Evolutionary conservation across 768 basidiomycete genomes (phyloP), one percentile per base, ranked within the genome.

Genomic region (Calvatia gigantea): DNA sequence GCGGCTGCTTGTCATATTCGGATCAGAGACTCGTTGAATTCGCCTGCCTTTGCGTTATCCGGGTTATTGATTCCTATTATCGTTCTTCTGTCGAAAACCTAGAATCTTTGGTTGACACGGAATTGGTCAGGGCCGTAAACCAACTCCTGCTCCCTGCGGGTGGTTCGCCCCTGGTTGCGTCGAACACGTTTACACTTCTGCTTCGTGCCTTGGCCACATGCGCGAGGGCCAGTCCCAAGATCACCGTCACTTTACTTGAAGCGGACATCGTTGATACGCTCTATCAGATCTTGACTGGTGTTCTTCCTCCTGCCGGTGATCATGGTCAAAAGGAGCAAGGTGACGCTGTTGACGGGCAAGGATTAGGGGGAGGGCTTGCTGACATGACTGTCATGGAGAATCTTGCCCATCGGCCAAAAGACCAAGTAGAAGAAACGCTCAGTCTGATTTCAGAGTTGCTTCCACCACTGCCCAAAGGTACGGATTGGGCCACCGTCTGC

Each of bases 331-430:
- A 55, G 42, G 85, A 86, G 57, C 84, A 88, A 66, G 87, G 86
- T 4, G 78, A 76, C 59, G 78, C 81, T 0, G 69, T 61, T 6
- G 77, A 75, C 25, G 86, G 89, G 0, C 91, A 94, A 69, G 91
- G 91, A 9, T 72, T 94, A 1, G 90, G 91, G 27, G 92, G 91
- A 42, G 91, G 93, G 27, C 72, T 95, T 3, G 94, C 92, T 15
- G 95, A 98, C 67, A 94, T 98, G 92, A 89, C 93, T 6, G 93
- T 99, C 25, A 92, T 98, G 86, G 92, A 98, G 72, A 98, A 96
- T 68, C 75, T 99, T 42, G 94, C 94, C 0, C 94, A 98, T 69
- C 81, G 94, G 27, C 91, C 97, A 3, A 98, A 98, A 72, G 97
- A 99, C 57, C 95, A 98, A 68, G 84, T 98, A 4, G 95, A 98